Base-by-base conservation (phyloP, 2,329 filamentous ascomycete genomes). In the Fusarium hostae region DNA sequence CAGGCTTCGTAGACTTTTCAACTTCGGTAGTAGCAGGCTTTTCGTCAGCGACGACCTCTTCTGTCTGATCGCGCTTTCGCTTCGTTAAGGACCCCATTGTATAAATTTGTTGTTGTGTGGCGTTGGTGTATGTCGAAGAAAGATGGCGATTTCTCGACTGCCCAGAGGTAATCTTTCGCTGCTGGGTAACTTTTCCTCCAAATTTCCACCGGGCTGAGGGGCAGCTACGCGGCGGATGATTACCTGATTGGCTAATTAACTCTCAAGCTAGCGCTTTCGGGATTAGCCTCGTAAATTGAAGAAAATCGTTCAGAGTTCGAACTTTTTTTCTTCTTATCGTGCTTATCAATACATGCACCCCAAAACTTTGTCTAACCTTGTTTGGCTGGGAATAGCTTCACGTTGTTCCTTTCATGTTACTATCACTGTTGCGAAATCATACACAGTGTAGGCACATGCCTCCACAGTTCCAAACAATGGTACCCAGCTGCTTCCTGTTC, bases 11-110 rank as follows among this genome's bases (percentile, higher is more conserved):
- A 48, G 78, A 47, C 59, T 79, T 74, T 52, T 78, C 70, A 48
- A 63, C 71, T 37, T 77, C 68, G 48, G 72, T 57, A 41, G 72
- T 76, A 43, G 82, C 78, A 20, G 78, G 62, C 24, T 69, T 56
- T 45, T 72, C 70, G 1, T 52, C 56, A 40, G 81, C 77, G 6
- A 81, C 80, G 9, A 86, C 84, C 70, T 87, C 85, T 77, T 88
- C 84, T 70, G 84, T 86, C 63, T 86, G 83, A 70, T 89, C 85
- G 71, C 90, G 83, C 82, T 91, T 91, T 66, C 89, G 85, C 81
- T 91, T 91, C 26, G 51, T 90, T 45, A 48, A 63, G 16, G 66
- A 54, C 4, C 61, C 71, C 75, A 77, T 77, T 43, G 50, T 67
- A 68, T 32, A 62, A 50, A 87, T 89, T 89, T 50, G 30, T 44